Base-by-base conservation (phyloP, 2,329 filamentous ascomycete genomes). In the Colletotrichum sp. region DNA sequence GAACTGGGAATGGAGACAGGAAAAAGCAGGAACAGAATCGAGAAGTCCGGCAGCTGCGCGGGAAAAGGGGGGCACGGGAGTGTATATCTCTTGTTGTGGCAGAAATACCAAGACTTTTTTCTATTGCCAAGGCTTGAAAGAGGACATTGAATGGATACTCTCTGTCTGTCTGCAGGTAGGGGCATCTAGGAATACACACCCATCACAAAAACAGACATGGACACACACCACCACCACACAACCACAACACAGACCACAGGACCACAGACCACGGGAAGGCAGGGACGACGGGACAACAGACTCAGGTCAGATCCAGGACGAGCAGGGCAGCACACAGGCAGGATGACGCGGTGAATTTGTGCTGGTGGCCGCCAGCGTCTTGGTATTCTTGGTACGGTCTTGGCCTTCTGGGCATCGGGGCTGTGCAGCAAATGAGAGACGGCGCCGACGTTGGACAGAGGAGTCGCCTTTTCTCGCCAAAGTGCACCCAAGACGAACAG, bases 361-460 rank as follows among this genome's bases (percentile, higher is more conserved):
- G 62, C 55, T 68, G 76, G 69, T 76, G 73, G 72, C 70, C 74
- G 74, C 73, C 68, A 77, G 68, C 68, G 76, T 76, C 76, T 76
- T 77, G 76, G 76, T 76, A 77, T 69, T 76, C 76, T 76, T 77
- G 76, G 73, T 76, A 76, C 5, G 22, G 74, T 73, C 76, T 77
- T 77, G 76, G 76, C 76, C 69, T 76, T 76, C 76, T 77, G 76
- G 76, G 76, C 76, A 76, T 71, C 69, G 76, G 76, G 76, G 76
- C 76, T 77, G 76, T 77, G 76, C 76, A 75, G 63, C 75, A 77
- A 76, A 76, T 76, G 74, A 76, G 48, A 57, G 68, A 68, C 71
- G 64, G n/a, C 57, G 55, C 32, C 24, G 39, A 32, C 48, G 34
- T 68, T 60, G 66, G 39, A 68, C 66, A 28, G 36, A 32, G 57